These are phyloP conservation scores for Inonotus obliquus DNA, from an alignment of 1,284 basidiomycete species.

Conservation along the genomic window DNA sequence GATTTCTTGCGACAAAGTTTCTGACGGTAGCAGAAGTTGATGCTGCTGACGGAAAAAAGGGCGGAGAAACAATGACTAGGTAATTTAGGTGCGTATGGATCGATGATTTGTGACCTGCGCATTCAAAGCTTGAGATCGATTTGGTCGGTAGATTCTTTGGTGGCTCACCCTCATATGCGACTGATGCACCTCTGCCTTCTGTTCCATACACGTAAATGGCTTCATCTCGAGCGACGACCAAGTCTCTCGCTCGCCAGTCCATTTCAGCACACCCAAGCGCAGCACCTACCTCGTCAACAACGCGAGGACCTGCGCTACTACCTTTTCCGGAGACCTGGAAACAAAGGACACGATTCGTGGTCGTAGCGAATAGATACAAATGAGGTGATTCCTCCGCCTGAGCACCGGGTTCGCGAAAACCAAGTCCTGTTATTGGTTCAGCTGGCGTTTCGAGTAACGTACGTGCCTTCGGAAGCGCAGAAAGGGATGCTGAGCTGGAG, in stretches of 20 bases:
- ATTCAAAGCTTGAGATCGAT: background rate
- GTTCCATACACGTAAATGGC: constrained; percentile 86
- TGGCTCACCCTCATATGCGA: constrained; percentile 82
- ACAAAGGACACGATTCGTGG: constrained; percentile 75
- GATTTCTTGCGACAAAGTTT: constrained; percentile 56
- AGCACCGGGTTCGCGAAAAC: constrained; percentile 44
- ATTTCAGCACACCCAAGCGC: constrained; percentile 82
- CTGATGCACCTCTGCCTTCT: constrained; percentile 82
- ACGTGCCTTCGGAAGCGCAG: constrained; percentile 75
- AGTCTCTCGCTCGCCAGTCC: constrained; percentile 64
- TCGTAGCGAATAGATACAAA: constrained; percentile 80
- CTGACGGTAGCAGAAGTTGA: constrained; percentile 73
- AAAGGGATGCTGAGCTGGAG: constrained; percentile 54
- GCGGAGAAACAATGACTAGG: constrained; percentile 86
- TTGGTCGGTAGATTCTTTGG: background rate
- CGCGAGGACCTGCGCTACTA: constrained; percentile 58
- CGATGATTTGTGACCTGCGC: constrained; percentile 60
- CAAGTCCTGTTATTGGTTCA: constrained; percentile 90
- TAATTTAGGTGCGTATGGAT: constrained; percentile 76
- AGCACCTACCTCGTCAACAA: constrained; percentile 84
- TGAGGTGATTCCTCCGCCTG: constrained; percentile 40
- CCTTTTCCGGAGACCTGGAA: constrained; percentile 78
- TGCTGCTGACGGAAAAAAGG: constrained; percentile 62
- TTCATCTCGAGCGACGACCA: constrained; percentile 88
- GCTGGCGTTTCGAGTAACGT: constrained; percentile 73